phyloP scores from a whole-genome alignment of 331 rosid genomes.

The Arachis monticola region DNA sequence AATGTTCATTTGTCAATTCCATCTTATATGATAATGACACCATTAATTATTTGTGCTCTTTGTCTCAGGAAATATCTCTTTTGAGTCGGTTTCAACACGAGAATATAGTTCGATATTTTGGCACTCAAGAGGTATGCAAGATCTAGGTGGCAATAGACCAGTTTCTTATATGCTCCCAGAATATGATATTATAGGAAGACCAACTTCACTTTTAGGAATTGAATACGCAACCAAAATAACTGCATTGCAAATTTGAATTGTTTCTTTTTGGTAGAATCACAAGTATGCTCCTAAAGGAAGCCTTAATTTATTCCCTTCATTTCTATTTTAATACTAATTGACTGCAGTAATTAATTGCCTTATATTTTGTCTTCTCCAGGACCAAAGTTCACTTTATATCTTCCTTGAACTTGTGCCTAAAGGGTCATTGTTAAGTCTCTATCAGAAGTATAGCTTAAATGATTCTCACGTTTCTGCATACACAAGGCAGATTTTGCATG shows the following conservation, averaged over 20 bases:
- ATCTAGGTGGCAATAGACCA: conserved; percentile 2
- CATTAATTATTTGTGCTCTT: conserved; percentile 10
- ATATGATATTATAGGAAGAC: conserved; percentile 22
- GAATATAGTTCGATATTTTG: conserved; percentile 65
- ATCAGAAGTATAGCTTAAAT: conserved; percentile 49
- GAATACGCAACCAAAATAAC: conserved; percentile 4
- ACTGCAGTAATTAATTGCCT: background rate
- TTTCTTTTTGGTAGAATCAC: conserved; percentile 11
- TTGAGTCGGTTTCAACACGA: conserved; percentile 61
- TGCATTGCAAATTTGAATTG: conserved; percentile 24
- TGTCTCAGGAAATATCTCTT: conserved; percentile 62
- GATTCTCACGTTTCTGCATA: conserved; percentile 66
- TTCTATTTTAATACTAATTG: background rate
- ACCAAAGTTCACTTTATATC: conserved; percentile 54
- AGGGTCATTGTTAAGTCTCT: conserved; percentile 63
- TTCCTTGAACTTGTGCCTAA: conserved; percentile 65
- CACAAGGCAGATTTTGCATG: conserved; percentile 64
- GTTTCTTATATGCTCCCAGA: conserved; percentile 27
- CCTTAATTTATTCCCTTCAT: background rate
- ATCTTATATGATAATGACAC: background rate
- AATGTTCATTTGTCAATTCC: conserved; percentile 5
- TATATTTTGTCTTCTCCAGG: conserved; percentile 46
- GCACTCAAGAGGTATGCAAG: conserved; percentile 55
- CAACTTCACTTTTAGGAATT: conserved; percentile 7
- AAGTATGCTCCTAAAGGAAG: background rate